Conservation (phyloP, 179 eudicot species). For the Heliamphora pulchella region DNA sequence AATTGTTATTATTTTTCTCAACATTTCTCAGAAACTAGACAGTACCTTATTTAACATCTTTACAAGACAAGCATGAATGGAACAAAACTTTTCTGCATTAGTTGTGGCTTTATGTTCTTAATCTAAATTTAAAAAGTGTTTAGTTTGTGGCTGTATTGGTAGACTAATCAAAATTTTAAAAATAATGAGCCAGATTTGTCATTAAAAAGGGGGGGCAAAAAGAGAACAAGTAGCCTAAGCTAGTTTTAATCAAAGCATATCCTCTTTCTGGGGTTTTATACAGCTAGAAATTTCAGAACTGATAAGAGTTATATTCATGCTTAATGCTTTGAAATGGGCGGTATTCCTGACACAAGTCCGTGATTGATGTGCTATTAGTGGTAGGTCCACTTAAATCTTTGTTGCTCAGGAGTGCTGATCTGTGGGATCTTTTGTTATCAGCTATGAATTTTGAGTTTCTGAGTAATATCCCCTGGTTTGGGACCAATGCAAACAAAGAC, state of each 20-base stretch:
- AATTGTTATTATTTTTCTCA: not conserved
- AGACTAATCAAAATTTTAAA: not conserved
- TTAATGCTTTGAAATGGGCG: not conserved
- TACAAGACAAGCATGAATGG: not conserved
- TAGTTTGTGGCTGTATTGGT: not conserved
- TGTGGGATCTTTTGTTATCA: not conserved
- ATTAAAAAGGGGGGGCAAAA: not conserved
- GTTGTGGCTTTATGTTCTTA: not conserved
- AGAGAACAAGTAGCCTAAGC: not conserved
- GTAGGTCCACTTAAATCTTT: slow-evolving; percentile 1
- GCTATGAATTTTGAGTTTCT: slow-evolving; percentile 27
- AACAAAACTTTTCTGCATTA: not conserved
- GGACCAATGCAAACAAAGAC: slow-evolving; percentile 24
- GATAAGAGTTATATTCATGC: not conserved
- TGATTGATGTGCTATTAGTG: slow-evolving; percentile 5
- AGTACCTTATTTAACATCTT: not conserved
- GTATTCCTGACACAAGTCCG: not conserved
- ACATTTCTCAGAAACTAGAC: not conserved
- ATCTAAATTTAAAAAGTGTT: not conserved
- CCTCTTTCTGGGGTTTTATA: not conserved
- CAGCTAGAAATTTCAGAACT: not conserved
- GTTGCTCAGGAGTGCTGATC: slow-evolving; percentile 1
- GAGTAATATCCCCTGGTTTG: slow-evolving; percentile 26
- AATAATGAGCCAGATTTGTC: not conserved
- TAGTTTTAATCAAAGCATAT: not conserved